Percentiles rank a stretch among this genome's conserved stretches.
phyloP scores from a whole-genome alignment of 805 yeast genomes.

The Cyberlindnera mycetangii region DNA sequence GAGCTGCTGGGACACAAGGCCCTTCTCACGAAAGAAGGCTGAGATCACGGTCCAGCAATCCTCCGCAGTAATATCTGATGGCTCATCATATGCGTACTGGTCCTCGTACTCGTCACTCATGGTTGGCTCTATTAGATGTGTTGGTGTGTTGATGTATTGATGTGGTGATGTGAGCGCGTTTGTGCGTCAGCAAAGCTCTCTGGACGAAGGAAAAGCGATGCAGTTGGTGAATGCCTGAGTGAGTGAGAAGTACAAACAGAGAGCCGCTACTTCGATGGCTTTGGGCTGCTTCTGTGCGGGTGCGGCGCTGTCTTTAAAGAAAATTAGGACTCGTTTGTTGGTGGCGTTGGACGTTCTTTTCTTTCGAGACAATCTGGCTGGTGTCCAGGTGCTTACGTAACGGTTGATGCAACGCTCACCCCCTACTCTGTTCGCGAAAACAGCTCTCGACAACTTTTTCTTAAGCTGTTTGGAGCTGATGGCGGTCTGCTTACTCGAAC shows the following conservation, averaged over 20 bases:
- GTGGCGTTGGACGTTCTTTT: constrained; percentile 5
- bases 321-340: neutral
- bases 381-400: neutral
- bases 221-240: too few species aligned
- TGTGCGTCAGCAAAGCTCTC: neutral
- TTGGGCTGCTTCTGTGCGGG: constrained; percentile 7
- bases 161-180: neutral
- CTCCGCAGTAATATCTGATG: constrained; percentile 79
- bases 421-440: neutral
- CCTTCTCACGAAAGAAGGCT: constrained; percentile 93
- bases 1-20: constrained; percentile 95
- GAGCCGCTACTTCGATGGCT: neutral
- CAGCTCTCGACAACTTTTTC: constrained; percentile 1
- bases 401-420: neutral
- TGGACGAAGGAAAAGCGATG: neutral
- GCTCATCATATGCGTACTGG: constrained; percentile 54
- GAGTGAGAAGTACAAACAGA: neutral
- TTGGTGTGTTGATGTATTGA: neutral
- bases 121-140: neutral
- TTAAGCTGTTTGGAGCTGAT: too few species aligned
- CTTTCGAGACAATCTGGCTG: neutral
- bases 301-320: neutral
- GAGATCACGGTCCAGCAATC: constrained; percentile 99
- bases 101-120: constrained; percentile 41
- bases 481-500: too few species aligned